These are phyloP conservation scores for Mortierella sp. DNA, from an alignment of 371 early-diverging fungal species.

Conservation along the genomic window DNA sequence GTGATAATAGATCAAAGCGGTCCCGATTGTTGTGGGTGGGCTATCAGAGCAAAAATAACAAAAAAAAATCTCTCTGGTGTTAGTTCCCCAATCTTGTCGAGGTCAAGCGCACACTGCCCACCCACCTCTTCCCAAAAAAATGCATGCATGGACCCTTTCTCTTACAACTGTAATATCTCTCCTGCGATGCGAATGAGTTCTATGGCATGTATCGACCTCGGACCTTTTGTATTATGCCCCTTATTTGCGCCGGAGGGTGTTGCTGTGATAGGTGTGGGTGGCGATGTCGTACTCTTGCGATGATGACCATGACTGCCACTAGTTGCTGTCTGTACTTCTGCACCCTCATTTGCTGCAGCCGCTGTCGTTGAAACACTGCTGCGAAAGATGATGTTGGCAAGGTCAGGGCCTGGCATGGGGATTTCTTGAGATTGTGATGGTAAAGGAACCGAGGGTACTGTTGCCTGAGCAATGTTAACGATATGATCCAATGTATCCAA, in stretches of 20 bases:
- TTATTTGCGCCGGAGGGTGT: constrained; percentile 20
- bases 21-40: constrained; percentile 48
- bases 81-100: too few species aligned
- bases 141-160: not conserved
- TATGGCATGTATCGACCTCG: constrained; percentile 45
- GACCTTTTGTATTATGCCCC: constrained; percentile 18
- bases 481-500: constrained; percentile 35
- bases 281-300: constrained; percentile 35
- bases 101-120: too few species aligned
- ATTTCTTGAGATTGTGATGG: constrained; percentile 16
- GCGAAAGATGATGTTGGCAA: constrained; percentile 45
- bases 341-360: constrained; percentile 7
- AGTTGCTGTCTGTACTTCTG: not conserved
- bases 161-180: constrained; percentile 53
- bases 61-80: too few species aligned
- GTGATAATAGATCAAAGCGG: constrained; percentile 45
- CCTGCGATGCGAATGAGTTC: constrained; percentile 51
- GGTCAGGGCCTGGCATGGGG: constrained; percentile 41
- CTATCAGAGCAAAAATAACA: constrained; percentile 11
- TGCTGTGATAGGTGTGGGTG: constrained; percentile 35
- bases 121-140: too few species aligned
- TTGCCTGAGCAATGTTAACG: constrained; percentile 36
- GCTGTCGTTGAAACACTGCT: not conserved
- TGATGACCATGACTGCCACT: constrained; percentile 14
- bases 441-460: constrained; percentile 13